These are phyloP conservation scores for Phaffomyces thermotolerans DNA, from an alignment of 805 yeast species.

Conservation along the genomic window DNA sequence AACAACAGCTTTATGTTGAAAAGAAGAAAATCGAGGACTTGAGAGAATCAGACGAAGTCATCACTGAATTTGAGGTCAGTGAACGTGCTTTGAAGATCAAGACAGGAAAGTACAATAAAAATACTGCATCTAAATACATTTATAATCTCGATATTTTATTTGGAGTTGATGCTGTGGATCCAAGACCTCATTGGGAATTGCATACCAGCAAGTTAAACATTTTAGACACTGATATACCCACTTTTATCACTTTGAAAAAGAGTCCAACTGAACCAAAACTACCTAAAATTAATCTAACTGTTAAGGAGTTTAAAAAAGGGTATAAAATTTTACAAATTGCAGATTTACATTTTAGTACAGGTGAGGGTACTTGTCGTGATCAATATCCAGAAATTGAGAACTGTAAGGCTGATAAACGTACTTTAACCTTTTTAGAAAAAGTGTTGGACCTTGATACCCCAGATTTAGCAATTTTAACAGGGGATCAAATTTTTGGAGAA, in stretches of 20 bases:
- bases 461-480: constrained; percentile 78
- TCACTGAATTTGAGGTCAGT: background rate
- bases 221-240: constrained; percentile 12
- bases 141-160: constrained; percentile 53
- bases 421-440: constrained; percentile 49
- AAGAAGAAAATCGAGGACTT: constrained; percentile 2
- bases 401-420: constrained; percentile 64
- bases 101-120: constrained; percentile 32
- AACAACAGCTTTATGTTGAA: constrained; percentile 9
- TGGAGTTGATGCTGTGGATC: constrained; percentile 69
- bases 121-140: constrained; percentile 10
- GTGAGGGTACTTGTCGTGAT: constrained; percentile 73
- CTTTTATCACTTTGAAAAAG: constrained; percentile 20
- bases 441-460: constrained; percentile 75
- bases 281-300: constrained; percentile 7
- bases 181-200: constrained; percentile 62
- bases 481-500: constrained; percentile 87
- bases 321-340: constrained; percentile 86
- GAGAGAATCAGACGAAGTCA: constrained; percentile 1
- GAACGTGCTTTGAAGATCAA: constrained; percentile 37
- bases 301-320: constrained; percentile 32
- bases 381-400: constrained; percentile 48
- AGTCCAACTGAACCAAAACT: background rate
- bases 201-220: constrained; percentile 5
- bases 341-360: constrained; percentile 86